Conservation (phyloP, 345 rosid genomes). For the Trapa incisa region DNA sequence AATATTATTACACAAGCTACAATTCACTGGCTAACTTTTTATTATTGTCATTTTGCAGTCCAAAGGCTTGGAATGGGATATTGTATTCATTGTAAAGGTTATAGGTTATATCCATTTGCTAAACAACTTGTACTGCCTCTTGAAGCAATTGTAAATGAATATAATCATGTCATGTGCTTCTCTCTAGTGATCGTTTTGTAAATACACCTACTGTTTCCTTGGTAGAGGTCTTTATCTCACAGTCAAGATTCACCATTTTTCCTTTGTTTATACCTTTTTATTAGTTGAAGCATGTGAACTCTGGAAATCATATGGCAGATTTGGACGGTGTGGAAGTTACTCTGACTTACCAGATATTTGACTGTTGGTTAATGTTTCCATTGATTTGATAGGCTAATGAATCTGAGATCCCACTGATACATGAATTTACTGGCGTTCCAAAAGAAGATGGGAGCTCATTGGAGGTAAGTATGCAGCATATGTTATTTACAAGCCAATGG, state of each 20-base stretch:
- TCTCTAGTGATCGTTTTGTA: not conserved
- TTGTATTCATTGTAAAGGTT: slow-evolving; percentile 90
- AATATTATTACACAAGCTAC: not conserved
- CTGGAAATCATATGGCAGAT: not conserved
- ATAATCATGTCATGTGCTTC: not conserved
- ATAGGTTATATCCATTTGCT: not conserved
- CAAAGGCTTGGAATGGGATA: slow-evolving; percentile 96
- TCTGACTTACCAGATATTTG: not conserved
- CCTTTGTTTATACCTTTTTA: not conserved
- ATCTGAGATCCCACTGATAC: slow-evolving; percentile 75
- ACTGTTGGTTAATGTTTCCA: not conserved
- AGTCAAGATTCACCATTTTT: not conserved
- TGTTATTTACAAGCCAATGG: not conserved
- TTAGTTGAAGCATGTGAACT: not conserved
- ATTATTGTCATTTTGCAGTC: slow-evolving; percentile 47
- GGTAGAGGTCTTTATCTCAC: not conserved
- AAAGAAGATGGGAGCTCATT: slow-evolving; percentile 42
- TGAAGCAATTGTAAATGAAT: not conserved
- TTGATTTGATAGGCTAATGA: slow-evolving; percentile 63
- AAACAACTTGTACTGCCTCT: not conserved
- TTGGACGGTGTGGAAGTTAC: slow-evolving; percentile 45
- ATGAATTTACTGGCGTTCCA: slow-evolving; percentile 46
- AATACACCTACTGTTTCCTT: not conserved
- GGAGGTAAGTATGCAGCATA: slow-evolving; percentile 40
- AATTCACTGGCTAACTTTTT: slow-evolving; percentile 2